Conservation (phyloP, 257 asterid species). For the Petunia secreta region DNA sequence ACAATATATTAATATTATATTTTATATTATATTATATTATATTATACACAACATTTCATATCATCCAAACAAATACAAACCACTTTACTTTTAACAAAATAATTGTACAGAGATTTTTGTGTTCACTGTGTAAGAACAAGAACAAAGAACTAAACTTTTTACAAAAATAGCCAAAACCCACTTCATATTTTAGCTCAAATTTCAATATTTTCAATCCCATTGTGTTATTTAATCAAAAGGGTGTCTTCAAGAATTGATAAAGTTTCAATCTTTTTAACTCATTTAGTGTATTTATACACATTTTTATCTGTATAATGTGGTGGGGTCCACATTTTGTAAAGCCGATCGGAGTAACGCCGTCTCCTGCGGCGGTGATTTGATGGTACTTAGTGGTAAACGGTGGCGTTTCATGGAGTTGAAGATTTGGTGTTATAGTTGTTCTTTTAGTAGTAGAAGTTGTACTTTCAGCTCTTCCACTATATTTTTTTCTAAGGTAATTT, state of each 20-base stretch:
- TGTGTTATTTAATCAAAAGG: conserved; percentile 19
- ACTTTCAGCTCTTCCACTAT: conserved; percentile 40
- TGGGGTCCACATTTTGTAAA: conserved; percentile 42
- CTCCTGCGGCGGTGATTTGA: conserved; percentile 48
- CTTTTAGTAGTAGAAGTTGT: not conserved
- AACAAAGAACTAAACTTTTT: conserved; percentile 1
- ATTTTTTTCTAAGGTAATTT: conserved; percentile 22
- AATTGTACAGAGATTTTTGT: conserved; percentile 22
- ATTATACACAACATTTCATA: conserved; percentile 12
- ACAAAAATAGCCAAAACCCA: conserved; percentile 7
- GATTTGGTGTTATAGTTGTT: conserved; percentile 71
- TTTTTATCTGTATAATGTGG: conserved; percentile 54
- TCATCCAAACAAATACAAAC: conserved; percentile 14
- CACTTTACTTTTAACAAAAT: not conserved
- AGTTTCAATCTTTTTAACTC: conserved; percentile 20
- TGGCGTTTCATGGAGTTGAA: conserved; percentile 77
- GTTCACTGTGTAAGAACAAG: conserved; percentile 18
- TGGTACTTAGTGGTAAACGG: conserved; percentile 57
- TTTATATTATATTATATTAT: conserved; percentile 10
- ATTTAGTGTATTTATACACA: not conserved
- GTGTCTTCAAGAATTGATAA: not conserved
- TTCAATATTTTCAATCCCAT: not conserved
- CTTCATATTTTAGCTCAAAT: not conserved
- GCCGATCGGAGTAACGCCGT: conserved; percentile 58
- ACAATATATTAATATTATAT: not conserved